Conservation (phyloP, 805 yeast species). For the Pachysolen tannophilus region DNA sequence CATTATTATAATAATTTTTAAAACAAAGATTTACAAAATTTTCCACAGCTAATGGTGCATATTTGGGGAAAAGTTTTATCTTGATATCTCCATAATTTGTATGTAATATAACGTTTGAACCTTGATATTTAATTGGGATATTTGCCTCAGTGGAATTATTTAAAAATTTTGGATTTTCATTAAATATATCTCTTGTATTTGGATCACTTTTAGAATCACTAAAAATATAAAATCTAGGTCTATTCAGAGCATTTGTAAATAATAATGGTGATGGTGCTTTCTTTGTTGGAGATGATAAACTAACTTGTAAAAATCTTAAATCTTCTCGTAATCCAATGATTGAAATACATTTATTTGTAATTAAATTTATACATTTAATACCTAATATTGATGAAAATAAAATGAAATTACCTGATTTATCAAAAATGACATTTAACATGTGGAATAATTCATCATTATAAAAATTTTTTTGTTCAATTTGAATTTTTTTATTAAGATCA, state of each 20-base stretch:
- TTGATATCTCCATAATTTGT: conserved; percentile 36
- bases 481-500: conserved; percentile 20
- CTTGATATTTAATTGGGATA: conserved; percentile 1
- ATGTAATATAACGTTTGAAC: conserved; percentile 20
- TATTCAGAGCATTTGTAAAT: conserved; percentile 2
- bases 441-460: conserved; percentile 5
- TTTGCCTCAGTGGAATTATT: background rate
- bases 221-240: conserved; percentile 8
- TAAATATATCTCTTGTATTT: conserved; percentile 7
- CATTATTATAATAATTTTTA: conserved; percentile 29
- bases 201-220: background rate
- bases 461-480: conserved; percentile 16
- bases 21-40: conserved; percentile 29
- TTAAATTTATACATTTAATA: conserved; percentile 20
- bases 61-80: conserved; percentile 24
- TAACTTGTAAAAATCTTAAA: conserved; percentile 17
- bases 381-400: conserved; percentile 21
- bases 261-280: background rate
- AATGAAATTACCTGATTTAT: conserved; percentile 20
- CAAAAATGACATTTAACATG: conserved; percentile 17
- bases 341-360: conserved; percentile 16
- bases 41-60: conserved; percentile 33
- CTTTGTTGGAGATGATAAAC: conserved; percentile 10
- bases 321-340: conserved; percentile 22
- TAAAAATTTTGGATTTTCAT: conserved; percentile 5